Percentiles rank a stretch among this genome's conserved stretches.
Evolutionary conservation across 1,139 yeast species (phyloP).

Genomic region (Zygosaccharomyces pseudobailii): DNA sequence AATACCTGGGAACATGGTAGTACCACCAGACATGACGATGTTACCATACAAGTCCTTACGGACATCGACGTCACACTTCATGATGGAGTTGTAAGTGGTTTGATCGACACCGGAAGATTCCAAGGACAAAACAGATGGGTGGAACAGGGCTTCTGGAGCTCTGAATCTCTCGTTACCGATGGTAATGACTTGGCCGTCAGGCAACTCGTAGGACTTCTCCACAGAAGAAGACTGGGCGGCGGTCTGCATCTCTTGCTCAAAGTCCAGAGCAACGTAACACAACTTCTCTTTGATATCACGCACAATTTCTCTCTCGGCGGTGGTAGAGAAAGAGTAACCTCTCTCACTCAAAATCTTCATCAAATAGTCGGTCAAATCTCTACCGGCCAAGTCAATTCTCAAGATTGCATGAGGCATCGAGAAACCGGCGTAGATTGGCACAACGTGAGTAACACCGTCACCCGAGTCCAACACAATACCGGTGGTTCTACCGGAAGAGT

Average conservation of each 20-base stretch:
- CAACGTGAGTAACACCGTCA: slow-evolving; percentile 99
- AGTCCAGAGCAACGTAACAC: slow-evolving; percentile 95
- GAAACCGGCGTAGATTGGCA: slow-evolving; percentile 99
- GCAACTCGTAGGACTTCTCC: slow-evolving; percentile 98
- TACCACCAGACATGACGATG: slow-evolving; percentile 99
- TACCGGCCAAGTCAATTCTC: slow-evolving; percentile 99
- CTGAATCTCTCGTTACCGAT: slow-evolving; percentile 99
- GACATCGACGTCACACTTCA: slow-evolving; percentile 98
- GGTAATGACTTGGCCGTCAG: slow-evolving; percentile 99
- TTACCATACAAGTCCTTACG: slow-evolving; percentile 98
- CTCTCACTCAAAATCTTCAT: slow-evolving; percentile 98
- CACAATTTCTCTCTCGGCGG: slow-evolving; percentile 99
- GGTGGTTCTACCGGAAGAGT: slow-evolving; percentile 99
- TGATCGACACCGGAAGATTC: slow-evolving; percentile 99
- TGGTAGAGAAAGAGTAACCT: slow-evolving; percentile 97
- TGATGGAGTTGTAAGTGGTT: slow-evolving; percentile 98
- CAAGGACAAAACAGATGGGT: slow-evolving; percentile 94
- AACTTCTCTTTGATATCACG: slow-evolving; percentile 99
- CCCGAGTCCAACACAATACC: slow-evolving; percentile 99
- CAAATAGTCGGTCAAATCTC: slow-evolving; percentile 98
- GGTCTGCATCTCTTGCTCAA: slow-evolving; percentile 97
- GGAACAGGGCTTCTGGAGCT: slow-evolving; percentile 99
- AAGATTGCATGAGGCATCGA: slow-evolving; percentile 97
- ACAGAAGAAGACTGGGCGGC: slow-evolving; percentile 97
- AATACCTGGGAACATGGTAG: slow-evolving; percentile 99